Conservation (phyloP, 495 filamentous ascomycete genomes). For the Daldinia decipiens region DNA sequence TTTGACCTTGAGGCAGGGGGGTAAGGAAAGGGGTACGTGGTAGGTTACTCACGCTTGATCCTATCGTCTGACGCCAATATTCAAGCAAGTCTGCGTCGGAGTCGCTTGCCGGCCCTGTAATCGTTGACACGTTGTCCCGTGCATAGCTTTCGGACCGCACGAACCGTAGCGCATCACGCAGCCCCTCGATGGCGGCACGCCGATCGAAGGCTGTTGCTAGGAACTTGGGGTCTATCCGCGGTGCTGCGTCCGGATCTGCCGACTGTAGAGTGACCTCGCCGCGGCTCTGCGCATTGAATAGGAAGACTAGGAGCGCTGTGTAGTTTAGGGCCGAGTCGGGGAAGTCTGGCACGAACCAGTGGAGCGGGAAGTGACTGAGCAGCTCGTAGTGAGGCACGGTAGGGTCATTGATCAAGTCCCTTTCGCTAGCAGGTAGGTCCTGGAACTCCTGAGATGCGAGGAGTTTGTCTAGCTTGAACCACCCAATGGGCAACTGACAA, state of each 20-base stretch:
- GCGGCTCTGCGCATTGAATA: conserved; percentile 50
- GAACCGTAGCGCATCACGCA: conserved; percentile 59
- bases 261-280: conserved; percentile 67
- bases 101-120: conserved; percentile 58
- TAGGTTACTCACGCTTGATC: conserved; percentile 30
- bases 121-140: conserved; percentile 55
- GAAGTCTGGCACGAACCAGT: conserved; percentile 52
- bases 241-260: conserved; percentile 62
- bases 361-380: conserved; percentile 54
- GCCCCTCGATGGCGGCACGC: conserved; percentile 63
- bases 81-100: conserved; percentile 67
- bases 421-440: conserved; percentile 15
- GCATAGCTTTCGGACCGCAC: conserved; percentile 57
- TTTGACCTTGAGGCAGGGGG: not conserved
- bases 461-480: conserved; percentile 62
- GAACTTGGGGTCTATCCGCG: conserved; percentile 67
- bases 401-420: conserved; percentile 60
- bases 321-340: conserved; percentile 50
- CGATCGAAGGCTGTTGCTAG: conserved; percentile 67
- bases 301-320: conserved; percentile 47
- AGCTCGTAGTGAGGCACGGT: conserved; percentile 60
- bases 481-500: conserved; percentile 60
- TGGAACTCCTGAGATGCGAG: conserved; percentile 37
- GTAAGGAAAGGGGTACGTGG: not conserved
- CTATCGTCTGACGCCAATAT: conserved; percentile 54